phyloP scores from a whole-genome alignment of 495 filamentous ascomycete species.

The Trichocladium uniseriatum region DNA sequence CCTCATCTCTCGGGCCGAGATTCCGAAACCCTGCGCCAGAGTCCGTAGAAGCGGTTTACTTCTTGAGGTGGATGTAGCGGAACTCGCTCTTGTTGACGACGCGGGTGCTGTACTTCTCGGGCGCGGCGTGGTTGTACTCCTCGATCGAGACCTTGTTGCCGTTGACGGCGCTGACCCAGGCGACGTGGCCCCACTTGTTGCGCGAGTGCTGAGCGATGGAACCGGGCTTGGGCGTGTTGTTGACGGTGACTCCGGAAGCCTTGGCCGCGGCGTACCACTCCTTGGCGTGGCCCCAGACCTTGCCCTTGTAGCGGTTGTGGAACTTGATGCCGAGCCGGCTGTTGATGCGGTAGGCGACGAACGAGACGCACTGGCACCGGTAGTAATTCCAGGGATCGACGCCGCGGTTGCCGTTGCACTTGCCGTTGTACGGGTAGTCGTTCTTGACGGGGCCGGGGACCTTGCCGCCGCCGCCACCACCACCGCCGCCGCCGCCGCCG shows the following conservation, averaged over 20 bases:
- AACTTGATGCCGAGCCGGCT: conserved; percentile 18
- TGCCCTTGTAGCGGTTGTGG: conserved; percentile 21
- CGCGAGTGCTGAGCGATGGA: conserved; percentile 19
- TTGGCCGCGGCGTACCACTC: conserved; percentile 19
- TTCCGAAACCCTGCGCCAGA: too few species aligned
- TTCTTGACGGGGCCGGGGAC: conserved; percentile 16
- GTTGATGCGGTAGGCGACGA: conserved; percentile 23
- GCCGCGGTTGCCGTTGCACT: conserved; percentile 12
- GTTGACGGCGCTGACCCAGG: conserved; percentile 16
- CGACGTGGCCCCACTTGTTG: conserved; percentile 18
- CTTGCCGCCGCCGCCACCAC: background rate
- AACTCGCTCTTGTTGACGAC: conserved; percentile 15
- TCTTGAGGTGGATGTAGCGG: conserved; percentile 21
- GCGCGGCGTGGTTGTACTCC: conserved; percentile 19
- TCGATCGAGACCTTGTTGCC: conserved; percentile 18
- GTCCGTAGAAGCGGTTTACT: too few species aligned
- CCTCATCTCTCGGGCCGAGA: too few species aligned
- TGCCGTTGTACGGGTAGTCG: conserved; percentile 20
- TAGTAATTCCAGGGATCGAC: conserved; percentile 20
- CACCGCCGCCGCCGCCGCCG: conserved; percentile 1
- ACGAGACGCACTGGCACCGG: conserved; percentile 21
- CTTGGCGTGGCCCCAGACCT: conserved; percentile 20
- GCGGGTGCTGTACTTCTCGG: conserved; percentile 14
- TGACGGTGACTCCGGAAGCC: conserved; percentile 11
- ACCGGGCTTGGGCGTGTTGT: conserved; percentile 18